phyloP scores from a whole-genome alignment of 1,284 basidiomycete species.

The Puccinia brachypodii region DNA sequence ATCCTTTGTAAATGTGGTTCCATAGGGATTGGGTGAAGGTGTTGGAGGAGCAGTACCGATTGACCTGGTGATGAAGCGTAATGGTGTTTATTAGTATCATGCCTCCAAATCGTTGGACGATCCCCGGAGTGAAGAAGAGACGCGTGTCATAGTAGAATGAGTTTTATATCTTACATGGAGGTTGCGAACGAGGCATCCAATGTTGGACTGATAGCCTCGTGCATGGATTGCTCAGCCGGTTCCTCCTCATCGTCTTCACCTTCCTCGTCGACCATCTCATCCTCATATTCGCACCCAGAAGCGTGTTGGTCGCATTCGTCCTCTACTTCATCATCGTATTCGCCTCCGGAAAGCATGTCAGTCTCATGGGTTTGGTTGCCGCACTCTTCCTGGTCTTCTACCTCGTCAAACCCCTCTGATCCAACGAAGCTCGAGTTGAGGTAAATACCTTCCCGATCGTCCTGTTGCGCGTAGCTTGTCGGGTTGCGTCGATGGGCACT shows the following conservation, averaged over 20 bases:
- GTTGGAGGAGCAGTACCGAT: constrained; percentile 45
- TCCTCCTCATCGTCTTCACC: constrained; percentile 29
- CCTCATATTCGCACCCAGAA: background rate
- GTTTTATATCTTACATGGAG: constrained; percentile 46
- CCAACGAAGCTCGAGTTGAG: background rate
- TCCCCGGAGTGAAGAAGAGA: background rate
- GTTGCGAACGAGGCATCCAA: constrained; percentile 42
- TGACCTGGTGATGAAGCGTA: constrained; percentile 10
- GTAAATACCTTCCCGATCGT: background rate
- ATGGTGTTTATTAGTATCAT: background rate
- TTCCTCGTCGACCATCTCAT: background rate
- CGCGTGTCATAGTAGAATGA: background rate
- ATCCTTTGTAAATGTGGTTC: background rate
- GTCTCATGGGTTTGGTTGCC: background rate
- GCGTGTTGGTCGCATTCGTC: background rate
- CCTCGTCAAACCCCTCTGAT: background rate
- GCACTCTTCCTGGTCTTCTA: background rate
- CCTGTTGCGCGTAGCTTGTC: background rate
- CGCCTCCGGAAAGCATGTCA: background rate
- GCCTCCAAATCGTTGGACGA: background rate
- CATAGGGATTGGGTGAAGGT: constrained; percentile 33
- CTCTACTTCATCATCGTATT: background rate
- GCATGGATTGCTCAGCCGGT: constrained; percentile 2
- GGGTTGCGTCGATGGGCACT: background rate
- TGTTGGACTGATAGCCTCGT: constrained; percentile 24